Base-by-base conservation (phyloP, 768 basidiomycete genomes). In the Pilatotrama ljubarskyi region DNA sequence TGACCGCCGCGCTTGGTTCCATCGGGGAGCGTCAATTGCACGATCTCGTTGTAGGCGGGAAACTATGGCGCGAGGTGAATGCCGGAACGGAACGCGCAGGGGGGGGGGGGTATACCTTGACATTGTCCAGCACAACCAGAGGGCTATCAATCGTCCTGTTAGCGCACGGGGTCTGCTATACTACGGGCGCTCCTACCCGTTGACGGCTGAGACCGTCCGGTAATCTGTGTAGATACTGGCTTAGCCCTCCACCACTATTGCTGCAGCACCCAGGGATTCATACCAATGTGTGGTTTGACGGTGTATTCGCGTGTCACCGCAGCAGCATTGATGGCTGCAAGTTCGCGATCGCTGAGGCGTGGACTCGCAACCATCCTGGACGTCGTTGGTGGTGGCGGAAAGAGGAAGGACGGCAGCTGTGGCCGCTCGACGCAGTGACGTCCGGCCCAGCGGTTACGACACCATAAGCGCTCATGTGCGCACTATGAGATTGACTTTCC, bases 1-100 rank as follows among this genome's bases (percentile, higher is more conserved):
- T 98, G 97, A 26, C 97, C 97, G 17, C 95, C 95, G 66, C 97
- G 90, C 71, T 88, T 91, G 26, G 94, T 82, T 14, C 97, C 97
- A 74, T 99, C 96, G 9, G 96, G 95, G 37, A 99, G 81, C 13
- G 95, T 97, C 65, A 98, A 80, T 69, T 91, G 86, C 25, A 98
- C 96, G 70, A 98, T 98, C 80, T 98, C 96, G 75, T 98, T 98
- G 81, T 97, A 98, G 20, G 95, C 93, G 5, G 95, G 90, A 74
- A 97, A 98, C 93, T 97, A 66, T 58, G 57, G 35, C 58, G 37
- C 35, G 37, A 22, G 47, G 36, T 63, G 18, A 64, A 68, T 18
- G 56, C 24, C 17, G 18, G 18, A 49, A 36, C 29, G 35, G 32
- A 37, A 42, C 5, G 47, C 38, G 20, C n/a, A 56, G 7, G 40